phyloP scores from a whole-genome alignment of 805 yeast genomes.

The Candida berthetii region DNA sequence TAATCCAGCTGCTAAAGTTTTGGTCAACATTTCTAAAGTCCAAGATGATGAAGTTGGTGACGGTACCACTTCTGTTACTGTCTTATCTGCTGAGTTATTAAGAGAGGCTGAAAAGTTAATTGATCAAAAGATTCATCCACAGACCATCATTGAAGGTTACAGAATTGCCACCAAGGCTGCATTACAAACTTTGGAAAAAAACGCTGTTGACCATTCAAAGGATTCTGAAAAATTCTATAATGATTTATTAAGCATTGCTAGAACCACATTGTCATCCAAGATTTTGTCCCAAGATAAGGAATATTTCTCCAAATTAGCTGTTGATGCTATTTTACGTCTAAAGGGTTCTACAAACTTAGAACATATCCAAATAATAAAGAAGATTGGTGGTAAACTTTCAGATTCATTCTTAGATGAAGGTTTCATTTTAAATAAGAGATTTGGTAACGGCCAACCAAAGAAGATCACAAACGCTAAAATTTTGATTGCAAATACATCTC shows the following conservation, averaged over 20 bases:
- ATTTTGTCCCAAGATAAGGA: constrained; percentile 93
- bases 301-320: constrained; percentile 83
- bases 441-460: constrained; percentile 94
- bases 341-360: constrained; percentile 90
- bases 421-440: constrained; percentile 82
- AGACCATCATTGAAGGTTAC: constrained; percentile 93
- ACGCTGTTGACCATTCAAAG: constrained; percentile 76
- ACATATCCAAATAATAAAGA: constrained; percentile 88
- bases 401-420: constrained; percentile 97
- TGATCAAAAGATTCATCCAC: constrained; percentile 94
- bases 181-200: constrained; percentile 63
- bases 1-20: constrained; percentile 94
- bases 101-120: constrained; percentile 93
- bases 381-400: constrained; percentile 84
- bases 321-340: constrained; percentile 86
- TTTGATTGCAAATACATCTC: constrained; percentile 88
- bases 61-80: constrained; percentile 96
- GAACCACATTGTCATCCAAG: constrained; percentile 89
- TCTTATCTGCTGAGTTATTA: constrained; percentile 82
- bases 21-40: constrained; percentile 91
- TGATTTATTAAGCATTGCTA: constrained; percentile 83
- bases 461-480: constrained; percentile 76
- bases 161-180: constrained; percentile 89
- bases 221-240: constrained; percentile 60
- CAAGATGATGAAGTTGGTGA: constrained; percentile 99